A percentile compares a stretch with the other conserved stretches of the same genome.
Conservation (phyloP, 2,329 filamentous ascomycete genomes). For the Alternaria rosae region DNA sequence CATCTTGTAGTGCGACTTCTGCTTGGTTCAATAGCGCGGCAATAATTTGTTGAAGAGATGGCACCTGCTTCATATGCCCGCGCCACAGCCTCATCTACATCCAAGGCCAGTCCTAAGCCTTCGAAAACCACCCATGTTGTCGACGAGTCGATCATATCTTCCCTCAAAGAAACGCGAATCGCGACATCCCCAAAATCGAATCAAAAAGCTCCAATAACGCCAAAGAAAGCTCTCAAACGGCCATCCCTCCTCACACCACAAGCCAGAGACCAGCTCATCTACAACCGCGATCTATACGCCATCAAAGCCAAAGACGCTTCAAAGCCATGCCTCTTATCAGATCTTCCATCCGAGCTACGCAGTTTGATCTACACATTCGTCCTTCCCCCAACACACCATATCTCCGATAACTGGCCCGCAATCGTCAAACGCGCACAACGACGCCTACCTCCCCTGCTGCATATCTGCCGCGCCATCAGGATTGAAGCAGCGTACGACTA, state of each 20-base stretch:
- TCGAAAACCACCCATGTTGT: background rate
- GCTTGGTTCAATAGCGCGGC: background rate
- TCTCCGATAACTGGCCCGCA: background rate
- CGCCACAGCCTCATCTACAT: constrained; percentile 25
- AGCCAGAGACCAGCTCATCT: constrained; percentile 2
- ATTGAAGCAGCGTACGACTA: constrained; percentile 39
- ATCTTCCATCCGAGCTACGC: constrained; percentile 12
- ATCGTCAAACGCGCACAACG: background rate
- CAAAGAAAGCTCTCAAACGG: constrained; percentile 10
- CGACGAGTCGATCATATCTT: background rate
- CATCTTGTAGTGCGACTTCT: background rate
- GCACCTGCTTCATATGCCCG: constrained; percentile 28
- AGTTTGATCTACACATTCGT: constrained; percentile 12
- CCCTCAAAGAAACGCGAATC: background rate
- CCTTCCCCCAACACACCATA: constrained; percentile 9
- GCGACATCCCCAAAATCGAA: background rate
- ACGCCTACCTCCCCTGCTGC: constrained; percentile 16
- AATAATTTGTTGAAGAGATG: constrained; percentile 11
- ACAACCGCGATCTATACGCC: constrained; percentile 7
- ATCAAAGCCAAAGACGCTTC: constrained; percentile 4
- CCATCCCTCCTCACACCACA: constrained; percentile 8
- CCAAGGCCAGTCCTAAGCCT: constrained; percentile 8
- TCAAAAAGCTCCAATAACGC: background rate
- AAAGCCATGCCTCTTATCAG: constrained; percentile 4
- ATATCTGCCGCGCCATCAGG: constrained; percentile 34